These are phyloP conservation scores for Candida vartiovaarae DNA, from an alignment of 805 yeast species.

Conservation along the genomic window DNA sequence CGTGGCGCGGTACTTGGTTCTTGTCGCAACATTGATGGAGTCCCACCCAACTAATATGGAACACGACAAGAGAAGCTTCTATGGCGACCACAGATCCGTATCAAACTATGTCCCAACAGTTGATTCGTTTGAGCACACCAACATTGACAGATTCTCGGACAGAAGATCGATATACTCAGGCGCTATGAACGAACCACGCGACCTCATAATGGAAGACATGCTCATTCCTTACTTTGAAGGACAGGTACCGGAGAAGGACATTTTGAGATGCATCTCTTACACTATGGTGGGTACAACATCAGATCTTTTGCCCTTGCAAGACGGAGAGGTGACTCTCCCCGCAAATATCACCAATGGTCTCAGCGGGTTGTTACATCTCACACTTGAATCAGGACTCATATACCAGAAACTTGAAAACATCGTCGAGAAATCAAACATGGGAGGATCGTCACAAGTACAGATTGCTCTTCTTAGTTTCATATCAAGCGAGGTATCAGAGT, in stretches of 20 bases:
- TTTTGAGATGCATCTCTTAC: conserved; percentile 42
- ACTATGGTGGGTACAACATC: conserved; percentile 60
- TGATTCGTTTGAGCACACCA: conserved; percentile 32
- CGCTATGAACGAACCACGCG: conserved; percentile 5
- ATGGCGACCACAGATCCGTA: conserved; percentile 8
- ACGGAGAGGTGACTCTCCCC: conserved; percentile 38
- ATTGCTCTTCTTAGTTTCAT: conserved; percentile 53
- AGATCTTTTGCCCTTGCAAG: conserved; percentile 40
- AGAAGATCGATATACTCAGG: conserved; percentile 30
- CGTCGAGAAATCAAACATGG: conserved; percentile 24
- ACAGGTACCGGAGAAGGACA: conserved; percentile 32
- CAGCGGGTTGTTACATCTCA: conserved; percentile 44
- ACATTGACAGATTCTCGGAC: conserved; percentile 30
- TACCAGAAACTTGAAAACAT: conserved; percentile 38
- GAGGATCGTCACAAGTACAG: conserved; percentile 42
- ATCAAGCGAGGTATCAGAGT: conserved; percentile 33
- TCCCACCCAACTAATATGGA: not conserved
- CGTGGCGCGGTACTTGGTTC: conserved; percentile 6
- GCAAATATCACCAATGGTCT: conserved; percentile 45
- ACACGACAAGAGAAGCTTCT: not conserved
- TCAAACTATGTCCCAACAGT: conserved; percentile 20
- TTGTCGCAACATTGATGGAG: not conserved
- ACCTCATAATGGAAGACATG: conserved; percentile 24
- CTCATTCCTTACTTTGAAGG: conserved; percentile 29
- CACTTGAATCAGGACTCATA: conserved; percentile 69